Conservation (phyloP, 805 yeast genomes). For the Schwanniomyces polymorphus region DNA sequence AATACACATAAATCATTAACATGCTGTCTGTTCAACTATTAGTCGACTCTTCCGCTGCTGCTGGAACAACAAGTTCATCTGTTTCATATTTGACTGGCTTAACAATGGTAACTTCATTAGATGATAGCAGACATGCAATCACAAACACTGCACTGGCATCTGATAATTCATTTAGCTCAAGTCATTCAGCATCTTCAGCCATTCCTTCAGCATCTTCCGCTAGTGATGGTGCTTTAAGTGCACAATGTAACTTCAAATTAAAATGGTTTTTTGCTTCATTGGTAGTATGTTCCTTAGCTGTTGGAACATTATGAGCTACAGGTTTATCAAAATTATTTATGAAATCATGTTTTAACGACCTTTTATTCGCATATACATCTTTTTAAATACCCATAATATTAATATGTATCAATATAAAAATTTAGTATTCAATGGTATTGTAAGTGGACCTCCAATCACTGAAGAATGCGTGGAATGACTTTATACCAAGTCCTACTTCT, state of each 20-base stretch:
- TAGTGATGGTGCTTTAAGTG: neutral
- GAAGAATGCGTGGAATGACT: slow-evolving; percentile 31
- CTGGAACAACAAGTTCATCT: neutral
- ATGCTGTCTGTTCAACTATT: slow-evolving; percentile 1
- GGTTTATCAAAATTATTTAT: neutral
- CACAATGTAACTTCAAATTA: neutral
- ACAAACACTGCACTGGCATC: neutral
- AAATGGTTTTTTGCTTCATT: slow-evolving; percentile 3
- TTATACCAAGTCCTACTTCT: slow-evolving; percentile 38
- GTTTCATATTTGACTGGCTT: slow-evolving; percentile 1
- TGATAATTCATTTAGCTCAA: neutral
- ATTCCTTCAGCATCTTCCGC: neutral
- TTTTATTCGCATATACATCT: neutral
- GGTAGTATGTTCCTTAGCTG: slow-evolving; percentile 1
- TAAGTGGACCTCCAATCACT: slow-evolving; percentile 23
- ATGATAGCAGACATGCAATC: neutral
- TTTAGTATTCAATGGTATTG: neutral
- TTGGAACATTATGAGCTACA: slow-evolving; percentile 1
- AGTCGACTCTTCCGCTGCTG: neutral
- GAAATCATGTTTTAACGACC: slow-evolving; percentile 1
- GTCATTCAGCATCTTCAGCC: slow-evolving; percentile 1
- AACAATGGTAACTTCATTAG: neutral
- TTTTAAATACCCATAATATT: neutral
- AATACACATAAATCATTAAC: neutral
- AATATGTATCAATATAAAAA: neutral